Evolutionary conservation across 352 stramenopile species (phyloP).

Genomic region (Peronosclerospora sorghi): DNA sequence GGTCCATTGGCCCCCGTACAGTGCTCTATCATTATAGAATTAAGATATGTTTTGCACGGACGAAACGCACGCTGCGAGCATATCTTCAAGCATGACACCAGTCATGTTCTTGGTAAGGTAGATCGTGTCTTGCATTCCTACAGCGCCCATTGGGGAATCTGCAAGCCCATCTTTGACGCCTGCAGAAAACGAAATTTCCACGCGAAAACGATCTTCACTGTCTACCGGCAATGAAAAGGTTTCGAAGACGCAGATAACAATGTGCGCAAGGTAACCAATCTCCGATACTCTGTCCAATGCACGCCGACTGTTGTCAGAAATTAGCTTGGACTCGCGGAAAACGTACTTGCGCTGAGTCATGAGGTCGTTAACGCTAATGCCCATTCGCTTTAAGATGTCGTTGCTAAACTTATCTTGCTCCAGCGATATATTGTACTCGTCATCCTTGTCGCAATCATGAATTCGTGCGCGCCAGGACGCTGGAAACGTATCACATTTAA

Average conservation of each 20-base stretch:
- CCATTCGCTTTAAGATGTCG: constrained; percentile 76
- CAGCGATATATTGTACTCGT: constrained; percentile 62
- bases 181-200: constrained; percentile 79
- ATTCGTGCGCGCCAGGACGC: constrained; percentile 52
- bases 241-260: constrained; percentile 98
- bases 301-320: constrained; percentile 53
- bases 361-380: constrained; percentile 70
- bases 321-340: constrained; percentile 72
- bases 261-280: constrained; percentile 97
- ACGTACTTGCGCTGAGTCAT: constrained; percentile 76
- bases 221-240: constrained; percentile 79
- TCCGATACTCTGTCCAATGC: constrained; percentile 86
- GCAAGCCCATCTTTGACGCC: constrained; percentile 42
- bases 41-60: constrained; percentile 39
- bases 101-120: constrained; percentile 83
- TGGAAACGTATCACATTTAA: constrained; percentile 95
- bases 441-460: constrained; percentile 38
- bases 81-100: constrained; percentile 83
- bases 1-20: too few species aligned
- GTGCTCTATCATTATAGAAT: constrained; percentile 17
- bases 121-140: constrained; percentile 55
- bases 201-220: constrained; percentile 73
- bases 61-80: constrained; percentile 75
- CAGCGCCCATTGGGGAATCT: constrained; percentile 2
- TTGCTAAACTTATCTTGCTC: constrained; percentile 81